A percentile compares a stretch with the other conserved stretches of the same genome.
Conservation (phyloP, 202 grass and related monocot species). For the Elaeis oleifera region DNA sequence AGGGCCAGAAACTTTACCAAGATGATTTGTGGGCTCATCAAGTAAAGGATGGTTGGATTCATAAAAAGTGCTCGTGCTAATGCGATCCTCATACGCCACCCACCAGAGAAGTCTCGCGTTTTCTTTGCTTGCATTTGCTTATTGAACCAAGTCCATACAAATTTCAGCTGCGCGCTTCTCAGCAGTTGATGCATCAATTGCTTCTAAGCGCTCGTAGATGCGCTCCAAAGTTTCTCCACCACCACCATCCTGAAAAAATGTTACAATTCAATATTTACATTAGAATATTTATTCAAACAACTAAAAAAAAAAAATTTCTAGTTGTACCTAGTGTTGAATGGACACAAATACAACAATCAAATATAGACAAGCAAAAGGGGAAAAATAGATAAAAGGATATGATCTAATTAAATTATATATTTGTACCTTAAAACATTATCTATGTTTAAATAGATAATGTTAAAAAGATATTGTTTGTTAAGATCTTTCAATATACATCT, state of each 20-base stretch:
- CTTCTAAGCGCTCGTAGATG: conserved; percentile 77
- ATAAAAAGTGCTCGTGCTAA: conserved; percentile 89
- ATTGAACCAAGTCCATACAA: conserved; percentile 77
- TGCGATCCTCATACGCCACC: conserved; percentile 97
- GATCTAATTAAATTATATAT: too few species aligned
- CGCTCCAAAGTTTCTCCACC: conserved; percentile 80
- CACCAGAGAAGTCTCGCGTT: conserved; percentile 85
- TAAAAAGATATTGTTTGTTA: too few species aligned
- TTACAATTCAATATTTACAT: conserved; percentile 3
- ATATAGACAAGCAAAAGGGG: too few species aligned
- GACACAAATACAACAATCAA: too few species aligned
- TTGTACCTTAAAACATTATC: too few species aligned
- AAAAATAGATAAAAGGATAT: too few species aligned
- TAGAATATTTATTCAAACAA: not conserved
- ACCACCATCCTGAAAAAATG: conserved; percentile 64
- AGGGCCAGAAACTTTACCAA: conserved; percentile 36
- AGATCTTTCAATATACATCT: too few species aligned
- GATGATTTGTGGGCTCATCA: conserved; percentile 96
- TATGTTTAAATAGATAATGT: too few species aligned
- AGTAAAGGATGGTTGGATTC: conserved; percentile 96
- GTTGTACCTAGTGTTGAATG: too few species aligned
- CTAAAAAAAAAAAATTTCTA: not conserved
- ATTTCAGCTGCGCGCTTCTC: conserved; percentile 96
- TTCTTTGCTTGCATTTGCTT: conserved; percentile 96
- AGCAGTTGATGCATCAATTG: conserved; percentile 77